Conservation (phyloP, 2,329 filamentous ascomycete genomes). For the Fusarium sp. region DNA sequence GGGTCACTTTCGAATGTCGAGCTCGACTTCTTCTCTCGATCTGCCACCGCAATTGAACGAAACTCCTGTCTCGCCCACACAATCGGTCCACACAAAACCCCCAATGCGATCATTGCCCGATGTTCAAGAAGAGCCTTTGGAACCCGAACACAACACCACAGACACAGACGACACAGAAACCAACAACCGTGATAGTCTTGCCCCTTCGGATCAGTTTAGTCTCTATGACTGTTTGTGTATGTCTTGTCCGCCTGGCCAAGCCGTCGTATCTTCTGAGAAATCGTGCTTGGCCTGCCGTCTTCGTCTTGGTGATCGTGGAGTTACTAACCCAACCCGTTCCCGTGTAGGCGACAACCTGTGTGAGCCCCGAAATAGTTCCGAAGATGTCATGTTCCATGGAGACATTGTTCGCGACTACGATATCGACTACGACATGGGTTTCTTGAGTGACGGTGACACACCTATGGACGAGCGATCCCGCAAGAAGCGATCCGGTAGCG, state of each 20-base stretch:
- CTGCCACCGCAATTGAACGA: constrained; percentile 64
- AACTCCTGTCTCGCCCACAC: constrained; percentile 66
- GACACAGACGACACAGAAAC: background rate
- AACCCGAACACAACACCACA: constrained; percentile 67
- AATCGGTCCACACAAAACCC: constrained; percentile 58
- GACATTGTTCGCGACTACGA: constrained; percentile 59
- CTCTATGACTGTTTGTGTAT: constrained; percentile 81
- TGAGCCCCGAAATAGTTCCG: constrained; percentile 64
- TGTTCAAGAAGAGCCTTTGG: constrained; percentile 84
- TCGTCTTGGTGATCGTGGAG: constrained; percentile 14
- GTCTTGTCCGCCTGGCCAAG: constrained; percentile 52
- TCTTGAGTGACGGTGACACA: constrained; percentile 73
- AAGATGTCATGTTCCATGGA: constrained; percentile 53
- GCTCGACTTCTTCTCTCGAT: constrained; percentile 83
- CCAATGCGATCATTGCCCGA: constrained; percentile 79
- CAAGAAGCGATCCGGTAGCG: constrained; percentile 69
- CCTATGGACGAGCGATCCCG: constrained; percentile 58
- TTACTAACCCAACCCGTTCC: constrained; percentile 29
- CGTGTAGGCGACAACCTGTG: constrained; percentile 71
- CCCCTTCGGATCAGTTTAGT: constrained; percentile 53
- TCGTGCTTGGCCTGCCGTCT: constrained; percentile 11
- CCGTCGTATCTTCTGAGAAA: constrained; percentile 6
- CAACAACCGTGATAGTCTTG: constrained; percentile 64
- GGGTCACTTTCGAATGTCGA: constrained; percentile 74
- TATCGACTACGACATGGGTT: constrained; percentile 75